A percentile compares a stretch with the other conserved stretches of the same genome.
These are phyloP conservation scores for Alternaria infectoria DNA, from an alignment of 2,329 filamentous ascomycete genomes.

Conservation along the genomic window DNA sequence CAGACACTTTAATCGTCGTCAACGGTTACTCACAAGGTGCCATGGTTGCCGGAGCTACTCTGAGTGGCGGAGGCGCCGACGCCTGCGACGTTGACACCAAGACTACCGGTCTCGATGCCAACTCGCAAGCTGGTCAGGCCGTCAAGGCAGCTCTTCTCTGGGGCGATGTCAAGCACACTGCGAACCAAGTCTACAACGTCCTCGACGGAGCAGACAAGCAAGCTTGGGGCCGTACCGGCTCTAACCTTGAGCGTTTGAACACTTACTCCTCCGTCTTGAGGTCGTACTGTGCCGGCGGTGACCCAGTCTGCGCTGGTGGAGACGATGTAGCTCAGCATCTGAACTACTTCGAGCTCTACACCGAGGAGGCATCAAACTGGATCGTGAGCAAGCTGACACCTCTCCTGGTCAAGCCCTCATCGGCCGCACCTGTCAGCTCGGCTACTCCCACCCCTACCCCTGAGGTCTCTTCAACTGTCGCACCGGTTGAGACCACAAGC, in stretches of 20 bases:
- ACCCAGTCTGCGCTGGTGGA: slow-evolving; percentile 6
- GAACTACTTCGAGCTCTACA: slow-evolving; percentile 11
- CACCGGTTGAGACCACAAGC: not conserved
- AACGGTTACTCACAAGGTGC: slow-evolving; percentile 12
- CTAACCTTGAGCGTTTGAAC: slow-evolving; percentile 6
- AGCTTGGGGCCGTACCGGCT: slow-evolving; percentile 7
- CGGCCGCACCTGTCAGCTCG: not conserved
- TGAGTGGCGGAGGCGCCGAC: slow-evolving; percentile 9
- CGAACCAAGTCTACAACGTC: slow-evolving; percentile 10
- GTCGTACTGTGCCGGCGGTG: slow-evolving; percentile 10
- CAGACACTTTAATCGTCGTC: slow-evolving; percentile 4
- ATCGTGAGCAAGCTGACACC: slow-evolving; percentile 8
- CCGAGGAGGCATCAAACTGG: slow-evolving; percentile 7
- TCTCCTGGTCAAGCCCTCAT: slow-evolving; percentile 2
- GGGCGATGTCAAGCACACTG: slow-evolving; percentile 12
- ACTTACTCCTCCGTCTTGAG: slow-evolving; percentile 2
- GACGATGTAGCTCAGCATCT: not conserved
- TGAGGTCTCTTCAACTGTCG: not conserved
- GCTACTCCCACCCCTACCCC: not conserved
- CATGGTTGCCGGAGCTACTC: slow-evolving; percentile 4
- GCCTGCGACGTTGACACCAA: slow-evolving; percentile 6
- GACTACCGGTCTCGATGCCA: slow-evolving; percentile 1
- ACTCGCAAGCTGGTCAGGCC: slow-evolving; percentile 2
- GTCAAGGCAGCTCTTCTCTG: slow-evolving; percentile 10
- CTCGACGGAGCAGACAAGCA: slow-evolving; percentile 11